Conservation (phyloP, 768 basidiomycete genomes). For the Lactarius evosmus region DNA sequence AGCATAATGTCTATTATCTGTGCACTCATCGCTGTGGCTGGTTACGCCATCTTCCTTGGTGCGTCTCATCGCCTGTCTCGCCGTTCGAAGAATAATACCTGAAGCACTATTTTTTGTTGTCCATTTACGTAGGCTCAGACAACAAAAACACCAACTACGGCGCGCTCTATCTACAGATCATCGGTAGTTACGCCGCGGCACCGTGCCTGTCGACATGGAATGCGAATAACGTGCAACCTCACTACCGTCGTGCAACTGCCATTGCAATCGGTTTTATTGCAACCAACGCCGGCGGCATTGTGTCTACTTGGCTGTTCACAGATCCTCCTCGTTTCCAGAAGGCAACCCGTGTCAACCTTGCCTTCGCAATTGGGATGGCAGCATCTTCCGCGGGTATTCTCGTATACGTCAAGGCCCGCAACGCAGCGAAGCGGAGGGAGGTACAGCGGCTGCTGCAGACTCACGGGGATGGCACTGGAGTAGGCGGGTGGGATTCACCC, state of each 20-base stretch:
- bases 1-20: conserved; percentile 12
- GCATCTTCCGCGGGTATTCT: not conserved
- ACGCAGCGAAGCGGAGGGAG: conserved; percentile 7
- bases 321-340: conserved; percentile 13
- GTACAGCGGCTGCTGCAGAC: conserved; percentile 4
- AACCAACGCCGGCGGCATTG: conserved; percentile 20
- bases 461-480: conserved; percentile 6
- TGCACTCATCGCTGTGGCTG: conserved; percentile 18
- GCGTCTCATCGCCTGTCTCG: not conserved
- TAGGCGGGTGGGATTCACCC: not conserved
- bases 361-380: conserved; percentile 14
- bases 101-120: not conserved
- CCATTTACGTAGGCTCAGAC: conserved; percentile 17
- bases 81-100: not conserved
- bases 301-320: conserved; percentile 6
- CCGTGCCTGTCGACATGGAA: conserved; percentile 31
- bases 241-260: conserved; percentile 12
- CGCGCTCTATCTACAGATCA: conserved; percentile 34
- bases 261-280: conserved; percentile 32
- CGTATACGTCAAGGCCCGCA: conserved; percentile 8
- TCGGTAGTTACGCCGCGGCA: conserved; percentile 33
- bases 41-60: conserved; percentile 24
- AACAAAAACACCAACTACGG: conserved; percentile 31
- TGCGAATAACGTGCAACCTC: conserved; percentile 35
- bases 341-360: conserved; percentile 15